Percentiles rank a stretch among this genome's conserved stretches.
These are phyloP conservation scores for Aspergillus pseudonomiae DNA, from an alignment of 2,329 filamentous ascomycete genomes.

Conservation along the genomic window DNA sequence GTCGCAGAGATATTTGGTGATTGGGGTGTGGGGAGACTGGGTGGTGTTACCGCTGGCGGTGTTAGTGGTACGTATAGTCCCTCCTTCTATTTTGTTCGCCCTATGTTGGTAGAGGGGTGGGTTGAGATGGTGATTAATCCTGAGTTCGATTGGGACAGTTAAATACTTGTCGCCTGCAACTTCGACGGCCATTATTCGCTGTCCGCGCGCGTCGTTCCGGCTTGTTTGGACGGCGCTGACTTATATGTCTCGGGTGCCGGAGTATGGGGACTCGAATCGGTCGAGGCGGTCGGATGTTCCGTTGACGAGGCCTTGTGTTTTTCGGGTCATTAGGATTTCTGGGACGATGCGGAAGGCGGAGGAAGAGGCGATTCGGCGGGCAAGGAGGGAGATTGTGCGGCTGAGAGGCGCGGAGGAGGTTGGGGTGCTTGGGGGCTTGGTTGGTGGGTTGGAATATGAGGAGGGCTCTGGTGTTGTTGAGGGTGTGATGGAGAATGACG, in stretches of 20 bases:
- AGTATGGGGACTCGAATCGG: constrained; percentile 50
- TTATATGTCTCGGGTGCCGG: constrained; percentile 72
- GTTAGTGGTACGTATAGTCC: constrained; percentile 61
- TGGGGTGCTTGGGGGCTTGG: constrained; percentile 45
- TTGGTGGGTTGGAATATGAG: constrained; percentile 40
- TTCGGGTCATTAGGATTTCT: constrained; percentile 82
- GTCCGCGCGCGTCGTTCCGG: constrained; percentile 78
- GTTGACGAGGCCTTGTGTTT: constrained; percentile 63
- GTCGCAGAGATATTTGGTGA: constrained; percentile 81
- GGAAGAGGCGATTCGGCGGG: constrained; percentile 81
- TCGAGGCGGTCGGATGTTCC: constrained; percentile 25
- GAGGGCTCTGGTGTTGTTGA: constrained; percentile 36
- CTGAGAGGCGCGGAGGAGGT: constrained; percentile 58
- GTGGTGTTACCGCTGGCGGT: constrained; percentile 69
- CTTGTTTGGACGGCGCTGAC: constrained; percentile 89
- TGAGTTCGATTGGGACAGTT: constrained; percentile 55
- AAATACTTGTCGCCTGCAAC: constrained; percentile 94
- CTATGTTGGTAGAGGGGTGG: not conserved
- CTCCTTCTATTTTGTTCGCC: not conserved
- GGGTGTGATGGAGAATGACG: constrained; percentile 51
- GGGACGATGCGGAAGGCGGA: constrained; percentile 93
- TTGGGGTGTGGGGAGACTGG: constrained; percentile 65
- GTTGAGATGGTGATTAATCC: not conserved
- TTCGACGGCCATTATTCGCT: constrained; percentile 87
- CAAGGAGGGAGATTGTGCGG: constrained; percentile 70